Conservation (phyloP, 257 asterid species). For the Craterostigma plantagineum region DNA sequence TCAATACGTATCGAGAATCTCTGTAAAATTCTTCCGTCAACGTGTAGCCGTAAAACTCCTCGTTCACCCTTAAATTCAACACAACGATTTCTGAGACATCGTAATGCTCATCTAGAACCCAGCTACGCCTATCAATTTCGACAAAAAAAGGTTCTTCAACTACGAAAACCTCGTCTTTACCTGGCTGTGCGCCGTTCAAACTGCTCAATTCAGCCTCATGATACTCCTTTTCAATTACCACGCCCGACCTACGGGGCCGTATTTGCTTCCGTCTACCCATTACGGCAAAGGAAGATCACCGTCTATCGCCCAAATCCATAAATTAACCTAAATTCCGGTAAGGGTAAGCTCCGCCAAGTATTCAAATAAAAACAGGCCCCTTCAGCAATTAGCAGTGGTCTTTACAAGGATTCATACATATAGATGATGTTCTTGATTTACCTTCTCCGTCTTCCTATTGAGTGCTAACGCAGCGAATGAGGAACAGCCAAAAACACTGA, state of each 20-base stretch:
- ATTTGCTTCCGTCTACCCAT: constrained; percentile 84
- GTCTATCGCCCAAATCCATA: neutral
- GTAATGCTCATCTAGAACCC: constrained; percentile 47
- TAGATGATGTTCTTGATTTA: too few species aligned
- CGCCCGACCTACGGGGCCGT: constrained; percentile 62
- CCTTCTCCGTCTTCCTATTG: too few species aligned
- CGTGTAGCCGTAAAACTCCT: constrained; percentile 26
- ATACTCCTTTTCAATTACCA: constrained; percentile 16
- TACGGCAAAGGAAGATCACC: constrained; percentile 2
- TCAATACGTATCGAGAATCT: constrained; percentile 33
- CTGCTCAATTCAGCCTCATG: constrained; percentile 16
- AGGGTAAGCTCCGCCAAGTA: constrained; percentile 8
- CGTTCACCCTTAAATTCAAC: constrained; percentile 35
- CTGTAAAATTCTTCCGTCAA: constrained; percentile 30
- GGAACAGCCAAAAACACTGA: too few species aligned
- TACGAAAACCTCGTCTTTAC: constrained; percentile 11
- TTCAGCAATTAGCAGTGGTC: neutral
- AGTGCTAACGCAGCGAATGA: too few species aligned
- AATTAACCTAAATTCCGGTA: neutral
- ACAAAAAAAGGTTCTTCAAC: constrained; percentile 36
- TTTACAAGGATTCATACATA: too few species aligned
- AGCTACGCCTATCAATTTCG: constrained; percentile 36
- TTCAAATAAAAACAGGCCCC: constrained; percentile 1
- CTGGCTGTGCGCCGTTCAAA: constrained; percentile 9
- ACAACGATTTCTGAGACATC: constrained; percentile 66